These are phyloP conservation scores for Schizosaccharomyces octosporus DNA, from an alignment of 805 yeast species.

Conservation along the genomic window DNA sequence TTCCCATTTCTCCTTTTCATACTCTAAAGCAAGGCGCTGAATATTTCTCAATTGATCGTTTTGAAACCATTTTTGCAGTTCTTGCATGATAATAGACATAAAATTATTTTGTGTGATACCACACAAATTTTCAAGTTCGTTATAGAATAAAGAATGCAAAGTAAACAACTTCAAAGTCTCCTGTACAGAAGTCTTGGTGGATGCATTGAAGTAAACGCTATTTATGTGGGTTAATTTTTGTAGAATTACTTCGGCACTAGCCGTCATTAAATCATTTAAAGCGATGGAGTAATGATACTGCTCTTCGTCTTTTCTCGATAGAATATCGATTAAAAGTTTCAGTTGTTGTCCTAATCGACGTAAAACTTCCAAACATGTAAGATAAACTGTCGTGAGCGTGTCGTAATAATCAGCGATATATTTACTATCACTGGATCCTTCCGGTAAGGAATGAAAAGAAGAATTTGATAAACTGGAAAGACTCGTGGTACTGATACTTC, in stretches of 20 bases:
- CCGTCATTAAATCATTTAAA: conserved; percentile 17
- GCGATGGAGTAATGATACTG: conserved; percentile 11
- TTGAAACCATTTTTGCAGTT: background rate
- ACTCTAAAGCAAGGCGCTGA: background rate
- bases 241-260: conserved; percentile 48
- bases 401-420: background rate
- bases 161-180: conserved; percentile 44
- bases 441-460: background rate
- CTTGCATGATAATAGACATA: background rate
- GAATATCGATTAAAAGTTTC: conserved; percentile 47
- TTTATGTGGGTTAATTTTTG: conserved; percentile 53
- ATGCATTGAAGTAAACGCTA: conserved; percentile 50
- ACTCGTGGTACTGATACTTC: background rate
- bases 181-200: conserved; percentile 29
- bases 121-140: conserved; percentile 62
- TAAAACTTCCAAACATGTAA: conserved; percentile 44
- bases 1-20: background rate
- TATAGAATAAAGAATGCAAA: conserved; percentile 40
- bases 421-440: background rate
- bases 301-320: conserved; percentile 23
- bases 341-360: conserved; percentile 57
- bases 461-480: background rate
- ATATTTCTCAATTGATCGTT: background rate
- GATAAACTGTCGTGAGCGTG: conserved; percentile 19
- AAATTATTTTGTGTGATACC: conserved; percentile 26